Evolutionary conservation across 2,329 filamentous ascomycete genomes (phyloP).

Genomic region (Colletotrichum euphorbiae): DNA sequence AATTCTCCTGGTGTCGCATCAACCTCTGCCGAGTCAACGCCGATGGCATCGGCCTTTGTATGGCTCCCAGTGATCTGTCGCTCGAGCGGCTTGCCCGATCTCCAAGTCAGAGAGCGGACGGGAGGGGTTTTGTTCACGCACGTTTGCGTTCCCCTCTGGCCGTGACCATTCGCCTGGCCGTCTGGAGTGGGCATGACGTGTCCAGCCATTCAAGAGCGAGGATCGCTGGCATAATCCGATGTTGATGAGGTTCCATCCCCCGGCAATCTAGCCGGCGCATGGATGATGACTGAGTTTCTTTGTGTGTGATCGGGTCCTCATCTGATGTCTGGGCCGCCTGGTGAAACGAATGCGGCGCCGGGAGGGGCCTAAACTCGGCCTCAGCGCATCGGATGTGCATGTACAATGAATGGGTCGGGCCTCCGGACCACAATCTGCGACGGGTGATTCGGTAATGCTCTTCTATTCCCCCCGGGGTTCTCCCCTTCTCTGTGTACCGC

Average conservation of each 20-base stretch:
- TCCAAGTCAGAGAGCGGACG: neutral
- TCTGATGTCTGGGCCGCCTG: constrained; percentile 27
- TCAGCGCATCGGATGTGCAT: constrained; percentile 11
- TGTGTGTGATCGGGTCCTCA: constrained; percentile 27
- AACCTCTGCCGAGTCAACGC: constrained; percentile 11
- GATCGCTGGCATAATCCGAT: constrained; percentile 22
- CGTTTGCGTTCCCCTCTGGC: neutral
- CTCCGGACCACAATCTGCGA: constrained; percentile 2
- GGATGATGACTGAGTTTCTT: constrained; percentile 26
- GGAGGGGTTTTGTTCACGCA: constrained; percentile 33
- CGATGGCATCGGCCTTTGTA: constrained; percentile 14
- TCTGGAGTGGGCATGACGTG: constrained; percentile 29
- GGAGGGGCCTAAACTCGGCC: constrained; percentile 23
- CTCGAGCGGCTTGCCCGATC: neutral
- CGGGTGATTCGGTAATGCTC: constrained; percentile 10
- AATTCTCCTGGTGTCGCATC: neutral
- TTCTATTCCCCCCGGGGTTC: neutral
- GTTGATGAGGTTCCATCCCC: constrained; percentile 24
- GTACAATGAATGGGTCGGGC: constrained; percentile 15
- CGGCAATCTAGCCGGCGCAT: constrained; percentile 30
- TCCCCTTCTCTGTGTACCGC: neutral
- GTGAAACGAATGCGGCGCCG: constrained; percentile 29
- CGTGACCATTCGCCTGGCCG: neutral
- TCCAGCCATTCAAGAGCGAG: constrained; percentile 16
- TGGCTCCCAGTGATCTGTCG: neutral